These are phyloP conservation scores for Rosa hybrid DNA, from an alignment of 331 rosid species.

Conservation along the genomic window DNA sequence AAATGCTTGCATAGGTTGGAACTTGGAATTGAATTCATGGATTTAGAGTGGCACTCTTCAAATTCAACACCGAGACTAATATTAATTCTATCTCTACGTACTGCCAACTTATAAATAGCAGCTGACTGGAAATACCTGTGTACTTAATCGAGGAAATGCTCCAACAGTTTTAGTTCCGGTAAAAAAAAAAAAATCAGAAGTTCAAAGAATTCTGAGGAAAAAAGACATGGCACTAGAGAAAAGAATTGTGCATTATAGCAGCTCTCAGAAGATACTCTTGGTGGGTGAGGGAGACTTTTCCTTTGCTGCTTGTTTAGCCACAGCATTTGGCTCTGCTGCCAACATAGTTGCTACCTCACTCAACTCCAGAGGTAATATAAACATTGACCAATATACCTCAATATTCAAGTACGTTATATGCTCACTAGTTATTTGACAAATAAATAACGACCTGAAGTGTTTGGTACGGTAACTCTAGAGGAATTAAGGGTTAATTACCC, in stretches of 20 bases:
- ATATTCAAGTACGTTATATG: neutral
- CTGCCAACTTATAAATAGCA: neutral
- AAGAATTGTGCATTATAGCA: slow-evolving; percentile 28
- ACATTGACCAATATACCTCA: neutral
- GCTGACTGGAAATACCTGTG: neutral
- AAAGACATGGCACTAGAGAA: slow-evolving; percentile 2
- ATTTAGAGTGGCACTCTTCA: no score
- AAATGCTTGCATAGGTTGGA: neutral
- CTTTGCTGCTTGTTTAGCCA: slow-evolving; percentile 43
- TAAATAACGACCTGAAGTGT: neutral
- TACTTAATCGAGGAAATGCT: neutral
- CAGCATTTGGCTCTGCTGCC: neutral
- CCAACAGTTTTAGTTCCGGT: neutral
- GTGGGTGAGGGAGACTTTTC: slow-evolving; percentile 64
- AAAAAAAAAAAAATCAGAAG: neutral
- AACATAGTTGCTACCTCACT: neutral
- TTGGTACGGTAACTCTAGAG: neutral
- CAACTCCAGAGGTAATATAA: neutral
- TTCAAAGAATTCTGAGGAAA: neutral
- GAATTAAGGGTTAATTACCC: neutral
- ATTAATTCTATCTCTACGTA: neutral
- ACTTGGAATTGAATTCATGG: neutral
- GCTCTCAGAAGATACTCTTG: neutral
- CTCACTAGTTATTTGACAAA: neutral
- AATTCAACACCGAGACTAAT: neutral